These are phyloP conservation scores for Royoungia palumana DNA, from an alignment of 768 basidiomycete species.

Conservation along the genomic window DNA sequence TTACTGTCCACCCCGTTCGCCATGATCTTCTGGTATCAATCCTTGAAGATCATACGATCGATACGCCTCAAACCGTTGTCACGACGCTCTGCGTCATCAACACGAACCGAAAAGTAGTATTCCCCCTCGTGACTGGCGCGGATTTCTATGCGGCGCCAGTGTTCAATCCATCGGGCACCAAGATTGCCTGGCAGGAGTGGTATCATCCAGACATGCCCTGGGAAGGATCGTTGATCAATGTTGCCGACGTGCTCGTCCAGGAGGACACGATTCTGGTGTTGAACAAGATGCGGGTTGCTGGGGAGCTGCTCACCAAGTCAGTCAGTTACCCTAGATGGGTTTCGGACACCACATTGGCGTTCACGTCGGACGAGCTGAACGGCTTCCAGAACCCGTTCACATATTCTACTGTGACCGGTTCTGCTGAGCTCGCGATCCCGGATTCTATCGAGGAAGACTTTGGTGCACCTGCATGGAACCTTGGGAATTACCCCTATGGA, in stretches of 20 bases:
- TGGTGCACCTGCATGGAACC: conserved; percentile 51
- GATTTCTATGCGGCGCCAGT: conserved; percentile 69
- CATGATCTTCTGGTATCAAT: conserved; percentile 56
- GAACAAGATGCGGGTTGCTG: conserved; percentile 47
- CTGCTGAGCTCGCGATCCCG: conserved; percentile 31
- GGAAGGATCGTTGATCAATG: conserved; percentile 56
- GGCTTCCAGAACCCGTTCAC: conserved; percentile 70
- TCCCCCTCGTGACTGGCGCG: conserved; percentile 50
- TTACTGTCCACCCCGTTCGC: conserved; percentile 53
- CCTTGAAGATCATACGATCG: conserved; percentile 66
- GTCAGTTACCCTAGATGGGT: conserved; percentile 62
- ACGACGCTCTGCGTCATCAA: conserved; percentile 60
- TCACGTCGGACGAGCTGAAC: conserved; percentile 55
- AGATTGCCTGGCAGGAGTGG: conserved; percentile 66
- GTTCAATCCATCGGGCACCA: conserved; percentile 58
- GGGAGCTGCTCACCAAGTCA: conserved; percentile 46
- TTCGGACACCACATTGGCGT: conserved; percentile 52
- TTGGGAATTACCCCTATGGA: conserved; percentile 49
- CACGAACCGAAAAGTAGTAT: conserved; percentile 40
- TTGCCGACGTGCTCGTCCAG: conserved; percentile 44
- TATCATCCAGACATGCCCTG: conserved; percentile 70
- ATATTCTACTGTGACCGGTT: conserved; percentile 38
- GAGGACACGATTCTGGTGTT: conserved; percentile 32
- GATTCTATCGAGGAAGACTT: conserved; percentile 53
- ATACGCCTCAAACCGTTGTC: conserved; percentile 34